Conservation (phyloP, 306 rosid genomes). For the Ziziphus jujuba region DNA sequence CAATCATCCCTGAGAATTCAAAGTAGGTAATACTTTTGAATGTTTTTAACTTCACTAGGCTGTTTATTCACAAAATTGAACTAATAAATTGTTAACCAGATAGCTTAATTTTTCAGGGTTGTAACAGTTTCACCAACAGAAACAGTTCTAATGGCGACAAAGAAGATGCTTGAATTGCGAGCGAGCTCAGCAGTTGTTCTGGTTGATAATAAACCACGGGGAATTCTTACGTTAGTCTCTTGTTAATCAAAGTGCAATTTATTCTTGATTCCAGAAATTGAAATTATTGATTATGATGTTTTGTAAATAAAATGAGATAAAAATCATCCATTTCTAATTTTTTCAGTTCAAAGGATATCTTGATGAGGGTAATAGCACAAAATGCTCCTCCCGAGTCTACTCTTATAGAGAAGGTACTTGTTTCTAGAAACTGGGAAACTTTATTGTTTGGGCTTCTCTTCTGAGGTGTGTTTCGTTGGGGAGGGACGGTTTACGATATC, state of each 20-base stretch:
- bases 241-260: conserved; percentile 8
- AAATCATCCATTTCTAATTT: conserved; percentile 17
- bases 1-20: conserved; percentile 84
- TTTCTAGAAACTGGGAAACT: conserved; percentile 21
- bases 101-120: conserved; percentile 55
- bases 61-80: not conserved
- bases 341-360: conserved; percentile 84
- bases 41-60: conserved; percentile 3
- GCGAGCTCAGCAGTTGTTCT: conserved; percentile 73
- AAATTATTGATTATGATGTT: not conserved
- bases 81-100: conserved; percentile 24
- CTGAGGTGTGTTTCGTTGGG: too few species aligned
- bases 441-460: conserved; percentile 1
- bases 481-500: too few species aligned
- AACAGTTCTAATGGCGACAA: conserved; percentile 64
- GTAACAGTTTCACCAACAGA: conserved; percentile 68
- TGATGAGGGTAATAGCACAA: conserved; percentile 90
- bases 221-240: conserved; percentile 84
- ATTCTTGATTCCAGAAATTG: not conserved
- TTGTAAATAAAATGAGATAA: conserved; percentile 9
- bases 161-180: conserved; percentile 79
- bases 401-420: conserved; percentile 76
- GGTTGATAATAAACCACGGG: conserved; percentile 69
- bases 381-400: conserved; percentile 72
- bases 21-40: conserved; percentile 88